Evolutionary conservation across 352 stramenopile genomes (phyloP).

Genomic region (Plasmopara halstedii): DNA sequence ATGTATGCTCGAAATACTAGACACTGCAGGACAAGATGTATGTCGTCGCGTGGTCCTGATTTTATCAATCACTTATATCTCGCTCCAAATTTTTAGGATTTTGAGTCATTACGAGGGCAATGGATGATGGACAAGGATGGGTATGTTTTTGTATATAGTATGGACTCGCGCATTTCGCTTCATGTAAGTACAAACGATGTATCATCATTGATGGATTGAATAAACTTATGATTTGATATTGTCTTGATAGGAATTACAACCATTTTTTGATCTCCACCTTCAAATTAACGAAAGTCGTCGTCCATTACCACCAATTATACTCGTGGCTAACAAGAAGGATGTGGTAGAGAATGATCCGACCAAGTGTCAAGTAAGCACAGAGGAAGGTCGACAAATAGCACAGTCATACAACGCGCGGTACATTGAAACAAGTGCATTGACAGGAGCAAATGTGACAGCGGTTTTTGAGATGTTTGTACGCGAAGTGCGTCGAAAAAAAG

Average conservation of each 20-base stretch:
- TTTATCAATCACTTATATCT: not conserved
- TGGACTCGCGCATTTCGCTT: constrained; percentile 82
- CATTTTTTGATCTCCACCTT: constrained; percentile 83
- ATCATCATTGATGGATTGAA: not conserved
- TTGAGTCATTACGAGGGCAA: constrained; percentile 80
- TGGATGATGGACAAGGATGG: constrained; percentile 91
- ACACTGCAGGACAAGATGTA: constrained; percentile 86
- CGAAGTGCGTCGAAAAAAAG: constrained; percentile 75
- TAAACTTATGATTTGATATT: not conserved
- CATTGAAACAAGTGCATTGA: constrained; percentile 83
- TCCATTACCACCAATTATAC: constrained; percentile 72
- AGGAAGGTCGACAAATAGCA: constrained; percentile 77
- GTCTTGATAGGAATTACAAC: constrained; percentile 59
- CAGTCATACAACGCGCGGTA: constrained; percentile 83
- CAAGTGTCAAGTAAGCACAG: constrained; percentile 80
- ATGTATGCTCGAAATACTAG: constrained; percentile 87
- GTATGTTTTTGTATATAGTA: constrained; percentile 89
- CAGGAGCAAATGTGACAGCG: constrained; percentile 74
- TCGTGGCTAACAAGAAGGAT: constrained; percentile 88
- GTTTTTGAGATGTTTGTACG: constrained; percentile 86
- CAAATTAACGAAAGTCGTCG: constrained; percentile 84
- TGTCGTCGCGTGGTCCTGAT: constrained; percentile 2
- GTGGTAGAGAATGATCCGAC: constrained; percentile 72
- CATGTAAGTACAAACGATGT: constrained; percentile 34
- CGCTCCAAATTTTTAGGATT: constrained; percentile 41